phyloP scores from a whole-genome alignment of 345 rosid species.

The Syzygium jambos region DNA sequence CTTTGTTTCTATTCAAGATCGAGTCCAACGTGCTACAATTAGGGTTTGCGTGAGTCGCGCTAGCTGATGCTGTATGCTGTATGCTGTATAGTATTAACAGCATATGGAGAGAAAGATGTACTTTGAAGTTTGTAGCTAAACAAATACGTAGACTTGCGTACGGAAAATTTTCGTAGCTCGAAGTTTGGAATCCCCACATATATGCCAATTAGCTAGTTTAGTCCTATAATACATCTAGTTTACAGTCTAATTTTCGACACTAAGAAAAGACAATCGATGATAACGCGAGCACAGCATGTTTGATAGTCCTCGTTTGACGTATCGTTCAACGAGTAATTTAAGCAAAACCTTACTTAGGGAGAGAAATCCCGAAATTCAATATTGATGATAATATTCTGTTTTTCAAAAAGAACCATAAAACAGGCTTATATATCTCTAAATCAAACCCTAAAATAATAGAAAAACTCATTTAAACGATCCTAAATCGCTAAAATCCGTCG shows the following conservation, averaged over 20 bases:
- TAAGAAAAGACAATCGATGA: neutral
- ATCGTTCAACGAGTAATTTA: too few species aligned
- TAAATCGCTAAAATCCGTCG: too few species aligned
- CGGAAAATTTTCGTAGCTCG: neutral
- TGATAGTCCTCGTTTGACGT: neutral
- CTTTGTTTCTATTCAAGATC: neutral
- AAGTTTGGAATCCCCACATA: neutral
- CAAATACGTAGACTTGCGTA: neutral
- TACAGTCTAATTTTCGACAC: neutral
- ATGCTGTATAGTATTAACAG: neutral
- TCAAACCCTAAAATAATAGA: too few species aligned
- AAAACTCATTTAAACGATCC: too few species aligned
- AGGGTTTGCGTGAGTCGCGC: neutral
- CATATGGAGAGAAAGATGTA: neutral
- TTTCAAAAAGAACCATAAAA: too few species aligned
- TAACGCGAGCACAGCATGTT: fast-evolving
- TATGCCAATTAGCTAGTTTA: neutral
- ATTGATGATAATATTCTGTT: too few species aligned
- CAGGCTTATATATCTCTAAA: too few species aligned
- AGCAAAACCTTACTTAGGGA: too few species aligned
- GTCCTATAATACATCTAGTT: neutral
- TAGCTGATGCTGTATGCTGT: too few species aligned
- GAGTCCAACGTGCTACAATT: fast-evolving
- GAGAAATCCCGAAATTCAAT: too few species aligned
- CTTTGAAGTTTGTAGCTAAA: neutral